These are phyloP conservation scores for Papiliotrema terrestris DNA, from an alignment of 1,284 basidiomycete genomes.

Conservation along the genomic window DNA sequence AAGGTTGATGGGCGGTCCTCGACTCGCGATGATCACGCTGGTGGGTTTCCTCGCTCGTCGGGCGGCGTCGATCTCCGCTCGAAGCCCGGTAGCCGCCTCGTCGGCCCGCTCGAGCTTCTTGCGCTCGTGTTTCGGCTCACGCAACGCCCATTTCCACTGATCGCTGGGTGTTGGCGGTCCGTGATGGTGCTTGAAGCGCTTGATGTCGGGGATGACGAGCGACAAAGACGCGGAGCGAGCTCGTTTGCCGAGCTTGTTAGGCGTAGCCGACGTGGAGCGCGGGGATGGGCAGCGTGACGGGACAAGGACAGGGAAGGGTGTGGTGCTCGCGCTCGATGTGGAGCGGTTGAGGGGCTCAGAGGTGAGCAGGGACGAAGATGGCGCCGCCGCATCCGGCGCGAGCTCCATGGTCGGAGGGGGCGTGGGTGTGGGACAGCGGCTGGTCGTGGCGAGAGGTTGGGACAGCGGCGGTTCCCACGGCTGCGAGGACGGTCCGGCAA, in stretches of 20 bases:
- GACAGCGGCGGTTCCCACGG: slow-evolving; percentile 5
- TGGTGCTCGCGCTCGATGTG: background rate
- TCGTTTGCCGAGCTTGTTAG: background rate
- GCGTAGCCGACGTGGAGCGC: background rate
- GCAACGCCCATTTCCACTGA: slow-evolving; percentile 9
- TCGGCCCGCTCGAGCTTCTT: slow-evolving; percentile 12
- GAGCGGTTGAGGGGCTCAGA: slow-evolving; percentile 30
- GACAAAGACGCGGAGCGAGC: slow-evolving; percentile 18
- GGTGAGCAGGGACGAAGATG: slow-evolving; percentile 22
- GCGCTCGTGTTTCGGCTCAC: slow-evolving; percentile 1
- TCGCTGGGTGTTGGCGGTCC: slow-evolving; percentile 19
- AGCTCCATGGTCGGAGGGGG: slow-evolving; percentile 4
- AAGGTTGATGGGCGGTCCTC: slow-evolving; percentile 70
- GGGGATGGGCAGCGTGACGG: background rate
- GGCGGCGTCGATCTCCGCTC: slow-evolving; percentile 1
- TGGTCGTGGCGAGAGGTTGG: slow-evolving; percentile 11
- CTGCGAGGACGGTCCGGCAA: slow-evolving; percentile 1
- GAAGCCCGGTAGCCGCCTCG: slow-evolving; percentile 12
- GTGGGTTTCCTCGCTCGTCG: background rate
- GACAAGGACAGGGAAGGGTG: background rate
- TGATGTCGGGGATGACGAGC: slow-evolving; percentile 12
- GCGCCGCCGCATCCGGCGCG: background rate
- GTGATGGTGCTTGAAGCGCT: slow-evolving; percentile 13
- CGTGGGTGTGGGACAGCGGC: slow-evolving; percentile 12
- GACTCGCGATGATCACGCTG: slow-evolving; percentile 24